A percentile compares a stretch with the other conserved stretches of the same genome.
These are phyloP conservation scores for Aspergillus campestris DNA, from an alignment of 495 filamentous ascomycete species.

Conservation along the genomic window DNA sequence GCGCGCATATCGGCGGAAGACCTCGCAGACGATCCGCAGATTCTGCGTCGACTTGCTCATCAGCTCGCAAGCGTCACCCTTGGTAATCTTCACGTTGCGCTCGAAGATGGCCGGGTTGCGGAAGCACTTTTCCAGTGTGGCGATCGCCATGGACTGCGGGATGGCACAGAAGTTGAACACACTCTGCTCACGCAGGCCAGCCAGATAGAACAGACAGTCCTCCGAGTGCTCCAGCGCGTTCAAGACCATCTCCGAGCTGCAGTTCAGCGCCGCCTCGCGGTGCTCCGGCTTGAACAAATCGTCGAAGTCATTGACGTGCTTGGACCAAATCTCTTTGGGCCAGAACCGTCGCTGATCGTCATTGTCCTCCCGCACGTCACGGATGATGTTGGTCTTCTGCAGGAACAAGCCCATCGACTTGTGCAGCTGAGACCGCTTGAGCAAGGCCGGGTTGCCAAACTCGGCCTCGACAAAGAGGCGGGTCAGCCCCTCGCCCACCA, in stretches of 20 bases:
- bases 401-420: constrained; percentile 97
- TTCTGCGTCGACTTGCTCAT: constrained; percentile 94
- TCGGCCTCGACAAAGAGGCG: constrained; percentile 81
- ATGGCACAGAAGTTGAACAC: constrained; percentile 99
- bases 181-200: constrained; percentile 89
- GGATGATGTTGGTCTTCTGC: constrained; percentile 98
- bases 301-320: constrained; percentile 81
- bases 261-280: constrained; percentile 71
- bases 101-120: constrained; percentile 83
- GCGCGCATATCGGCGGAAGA: constrained; percentile 67
- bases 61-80: constrained; percentile 82
- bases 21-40: constrained; percentile 63
- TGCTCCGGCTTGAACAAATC: constrained; percentile 82
- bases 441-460: constrained; percentile 77
- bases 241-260: constrained; percentile 90
- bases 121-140: constrained; percentile 84
- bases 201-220: constrained; percentile 95
- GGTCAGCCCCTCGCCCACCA: constrained; percentile 90
- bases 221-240: constrained; percentile 80
- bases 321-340: constrained; percentile 93
- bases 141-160: constrained; percentile 97
- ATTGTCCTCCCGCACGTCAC: constrained; percentile 84
- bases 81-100: constrained; percentile 90
- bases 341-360: constrained; percentile 84
- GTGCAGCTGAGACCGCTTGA: constrained; percentile 68